Evolutionary conservation across 2,329 filamentous ascomycete species (phyloP).

Genomic region (Cercospora janseana): DNA sequence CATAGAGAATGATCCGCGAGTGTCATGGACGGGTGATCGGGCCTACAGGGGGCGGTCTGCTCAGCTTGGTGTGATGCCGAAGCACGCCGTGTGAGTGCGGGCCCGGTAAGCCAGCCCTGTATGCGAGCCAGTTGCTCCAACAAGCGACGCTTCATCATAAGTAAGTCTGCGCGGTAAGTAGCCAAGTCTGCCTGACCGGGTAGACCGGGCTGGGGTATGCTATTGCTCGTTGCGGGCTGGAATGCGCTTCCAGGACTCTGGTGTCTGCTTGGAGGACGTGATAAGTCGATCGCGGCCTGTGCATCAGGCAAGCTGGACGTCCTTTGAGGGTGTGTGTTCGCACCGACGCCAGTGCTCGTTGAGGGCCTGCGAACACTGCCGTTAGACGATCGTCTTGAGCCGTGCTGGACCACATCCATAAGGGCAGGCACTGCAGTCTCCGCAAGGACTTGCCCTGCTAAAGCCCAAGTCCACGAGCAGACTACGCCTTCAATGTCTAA

Average conservation of each 20-base stretch:
- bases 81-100: conserved; percentile 48
- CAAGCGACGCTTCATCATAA: conserved; percentile 74
- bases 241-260: conserved; percentile 14
- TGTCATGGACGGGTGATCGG: not conserved
- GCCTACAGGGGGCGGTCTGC: conserved; percentile 20
- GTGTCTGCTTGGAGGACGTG: conserved; percentile 12
- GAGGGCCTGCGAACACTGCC: conserved; percentile 26
- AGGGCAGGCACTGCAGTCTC: conserved; percentile 56
- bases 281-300: conserved; percentile 14
- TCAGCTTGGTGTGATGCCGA: conserved; percentile 39
- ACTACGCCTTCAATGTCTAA: conserved; percentile 70
- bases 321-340: conserved; percentile 36
- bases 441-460: conserved; percentile 71
- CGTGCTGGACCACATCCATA: conserved; percentile 24
- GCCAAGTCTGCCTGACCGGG: conserved; percentile 73
- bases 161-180: conserved; percentile 77
- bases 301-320: conserved; percentile 29
- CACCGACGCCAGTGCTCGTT: conserved; percentile 33
- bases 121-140: conserved; percentile 71
- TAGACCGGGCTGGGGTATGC: conserved; percentile 22
- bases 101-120: conserved; percentile 73
- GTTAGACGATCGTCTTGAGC: conserved; percentile 19
- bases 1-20: conserved; percentile 15
- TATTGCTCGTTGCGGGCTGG: conserved; percentile 25
- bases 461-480: conserved; percentile 73